Evolutionary conservation across 768 basidiomycete species (phyloP).

Genomic region (Naganishia vishniacii): DNA sequence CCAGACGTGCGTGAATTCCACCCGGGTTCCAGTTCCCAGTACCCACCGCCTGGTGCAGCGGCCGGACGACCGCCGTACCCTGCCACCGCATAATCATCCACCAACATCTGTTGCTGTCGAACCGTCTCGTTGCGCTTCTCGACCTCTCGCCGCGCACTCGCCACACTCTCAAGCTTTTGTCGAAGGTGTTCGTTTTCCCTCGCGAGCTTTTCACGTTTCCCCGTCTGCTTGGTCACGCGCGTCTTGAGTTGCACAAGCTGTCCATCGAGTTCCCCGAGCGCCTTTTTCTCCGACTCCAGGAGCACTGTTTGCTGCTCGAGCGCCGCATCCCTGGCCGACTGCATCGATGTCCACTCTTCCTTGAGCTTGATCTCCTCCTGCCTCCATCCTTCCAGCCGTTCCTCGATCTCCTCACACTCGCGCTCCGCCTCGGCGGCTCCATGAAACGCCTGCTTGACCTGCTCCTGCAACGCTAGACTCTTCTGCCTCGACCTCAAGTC

Average conservation of each 20-base stretch:
- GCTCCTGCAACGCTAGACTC: constrained; percentile 78
- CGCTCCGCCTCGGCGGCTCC: constrained; percentile 54
- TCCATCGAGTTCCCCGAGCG: constrained; percentile 38
- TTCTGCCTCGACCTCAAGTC: constrained; percentile 82
- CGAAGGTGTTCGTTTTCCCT: constrained; percentile 40
- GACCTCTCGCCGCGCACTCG: constrained; percentile 35
- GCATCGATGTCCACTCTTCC: constrained; percentile 34
- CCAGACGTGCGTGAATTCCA: neutral
- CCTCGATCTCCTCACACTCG: constrained; percentile 51
- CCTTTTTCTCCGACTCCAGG: constrained; percentile 36
- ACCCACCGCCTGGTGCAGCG: neutral
- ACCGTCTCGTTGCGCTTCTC: constrained; percentile 39
- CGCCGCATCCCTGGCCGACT: constrained; percentile 31
- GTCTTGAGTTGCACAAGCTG: constrained; percentile 35
- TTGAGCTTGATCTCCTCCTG: constrained; percentile 32
- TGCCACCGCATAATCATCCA: constrained; percentile 21
- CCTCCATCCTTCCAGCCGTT: constrained; percentile 51
- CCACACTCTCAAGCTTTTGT: constrained; percentile 39
- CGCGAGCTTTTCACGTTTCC: constrained; percentile 39
- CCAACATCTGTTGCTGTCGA: constrained; percentile 24
- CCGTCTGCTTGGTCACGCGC: constrained; percentile 41
- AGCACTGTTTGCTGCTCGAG: constrained; percentile 39
- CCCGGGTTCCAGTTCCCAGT: constrained; percentile 15
- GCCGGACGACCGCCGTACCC: constrained; percentile 6
- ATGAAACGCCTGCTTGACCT: constrained; percentile 69